Evolutionary conservation across 768 basidiomycete genomes (phyloP).

Genomic region (Kwoniella heveanensis): DNA sequence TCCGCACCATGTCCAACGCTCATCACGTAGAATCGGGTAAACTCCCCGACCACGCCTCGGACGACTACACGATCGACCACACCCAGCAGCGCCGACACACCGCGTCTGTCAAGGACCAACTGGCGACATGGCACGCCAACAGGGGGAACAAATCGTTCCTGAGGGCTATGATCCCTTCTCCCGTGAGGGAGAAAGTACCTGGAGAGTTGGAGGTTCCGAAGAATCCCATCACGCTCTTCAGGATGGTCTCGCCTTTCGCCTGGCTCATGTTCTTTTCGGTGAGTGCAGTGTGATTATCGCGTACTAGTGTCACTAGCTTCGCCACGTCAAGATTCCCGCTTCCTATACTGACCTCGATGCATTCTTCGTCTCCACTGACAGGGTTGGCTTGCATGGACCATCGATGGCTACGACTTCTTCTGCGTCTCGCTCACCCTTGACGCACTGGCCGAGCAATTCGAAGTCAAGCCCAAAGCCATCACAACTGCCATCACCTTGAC

Average conservation of each 20-base stretch:
- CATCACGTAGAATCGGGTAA: slow-evolving; percentile 14
- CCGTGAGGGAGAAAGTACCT: slow-evolving; percentile 2
- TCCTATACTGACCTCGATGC: too few relatives aligned
- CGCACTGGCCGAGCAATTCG: slow-evolving; percentile 49
- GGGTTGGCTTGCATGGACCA: slow-evolving; percentile 81
- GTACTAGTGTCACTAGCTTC: too few relatives aligned
- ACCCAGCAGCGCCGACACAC: slow-evolving; percentile 6
- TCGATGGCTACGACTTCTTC: slow-evolving; percentile 86
- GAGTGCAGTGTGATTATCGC: slow-evolving; percentile 7
- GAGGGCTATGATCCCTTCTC: slow-evolving; percentile 39
- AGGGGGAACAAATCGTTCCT: slow-evolving; percentile 41
- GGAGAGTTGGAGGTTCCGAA: slow-evolving; percentile 34
- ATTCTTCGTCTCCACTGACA: too few relatives aligned
- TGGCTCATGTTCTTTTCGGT: slow-evolving; percentile 54
- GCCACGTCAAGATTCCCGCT: too few relatives aligned
- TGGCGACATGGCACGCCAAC: slow-evolving; percentile 45
- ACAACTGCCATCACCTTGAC: slow-evolving; percentile 74
- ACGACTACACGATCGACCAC: not conserved
- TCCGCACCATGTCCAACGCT: not conserved
- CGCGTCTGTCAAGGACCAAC: slow-evolving; percentile 34
- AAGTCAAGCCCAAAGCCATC: slow-evolving; percentile 40
- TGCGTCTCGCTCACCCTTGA: slow-evolving; percentile 60
- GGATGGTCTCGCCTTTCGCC: slow-evolving; percentile 47
- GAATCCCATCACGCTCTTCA: slow-evolving; percentile 51
- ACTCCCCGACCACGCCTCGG: slow-evolving; percentile 10